phyloP scores from a whole-genome alignment of 805 yeast species.

The Nakazawaea molendinolei region DNA sequence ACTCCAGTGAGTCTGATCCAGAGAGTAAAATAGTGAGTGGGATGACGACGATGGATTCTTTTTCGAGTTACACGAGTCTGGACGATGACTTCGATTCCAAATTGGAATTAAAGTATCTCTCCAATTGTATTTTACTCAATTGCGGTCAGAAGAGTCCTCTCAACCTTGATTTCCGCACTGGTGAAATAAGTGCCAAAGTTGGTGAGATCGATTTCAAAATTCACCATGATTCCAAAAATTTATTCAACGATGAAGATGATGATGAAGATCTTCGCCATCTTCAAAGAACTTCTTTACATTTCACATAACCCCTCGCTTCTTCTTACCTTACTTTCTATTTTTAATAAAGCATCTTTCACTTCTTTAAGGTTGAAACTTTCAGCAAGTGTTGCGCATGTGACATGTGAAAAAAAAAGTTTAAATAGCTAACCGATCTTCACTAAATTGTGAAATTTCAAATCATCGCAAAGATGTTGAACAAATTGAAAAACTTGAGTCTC shows the following conservation, averaged over 20 bases:
- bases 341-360: too few relatives aligned
- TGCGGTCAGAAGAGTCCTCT: too few relatives aligned
- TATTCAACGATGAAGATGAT: constrained; percentile 8
- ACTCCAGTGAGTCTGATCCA: too few relatives aligned
- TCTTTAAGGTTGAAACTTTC: too few relatives aligned
- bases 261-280: constrained; percentile 1
- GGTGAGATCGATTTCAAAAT: constrained; percentile 5
- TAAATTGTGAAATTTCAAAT: not conserved
- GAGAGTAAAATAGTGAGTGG: too few relatives aligned
- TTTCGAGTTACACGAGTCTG: too few relatives aligned
- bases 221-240: constrained; percentile 6
- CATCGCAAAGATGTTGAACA: constrained; percentile 17
- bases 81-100: too few relatives aligned
- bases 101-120: constrained; percentile 6
- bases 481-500: constrained; percentile 18
- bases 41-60: too few relatives aligned
- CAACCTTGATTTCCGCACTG: too few relatives aligned
- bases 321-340: too few relatives aligned
- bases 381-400: too few relatives aligned
- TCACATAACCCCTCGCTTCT: constrained; percentile 3
- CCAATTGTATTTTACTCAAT: constrained; percentile 11
- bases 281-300: constrained; percentile 10
- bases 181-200: too few relatives aligned
- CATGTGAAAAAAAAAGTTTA: not conserved
- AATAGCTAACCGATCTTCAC: not conserved